These are phyloP conservation scores for Coniophora puteana DNA, from an alignment of 1,284 basidiomycete genomes.

Conservation along the genomic window DNA sequence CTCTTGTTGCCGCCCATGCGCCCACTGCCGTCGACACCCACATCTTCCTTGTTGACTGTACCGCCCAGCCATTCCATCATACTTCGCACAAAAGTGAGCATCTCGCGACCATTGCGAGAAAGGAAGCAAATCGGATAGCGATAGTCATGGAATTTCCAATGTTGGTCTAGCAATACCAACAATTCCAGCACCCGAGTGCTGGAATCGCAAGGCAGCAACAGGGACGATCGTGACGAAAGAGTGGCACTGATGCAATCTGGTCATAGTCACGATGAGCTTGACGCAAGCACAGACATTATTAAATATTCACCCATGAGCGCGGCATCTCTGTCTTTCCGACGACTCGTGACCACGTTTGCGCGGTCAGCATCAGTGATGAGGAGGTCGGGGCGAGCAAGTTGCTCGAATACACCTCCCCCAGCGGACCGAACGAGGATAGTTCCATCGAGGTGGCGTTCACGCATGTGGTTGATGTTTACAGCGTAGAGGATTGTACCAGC, in stretches of 20 bases:
- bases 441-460: slow-evolving; percentile 93
- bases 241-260: slow-evolving; percentile 86
- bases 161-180: slow-evolving; percentile 93
- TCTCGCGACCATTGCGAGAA: slow-evolving; percentile 87
- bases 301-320: slow-evolving; percentile 72
- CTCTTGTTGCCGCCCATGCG: slow-evolving; percentile 55
- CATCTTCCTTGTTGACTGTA: slow-evolving; percentile 86
- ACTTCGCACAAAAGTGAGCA: slow-evolving; percentile 91
- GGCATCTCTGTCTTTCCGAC: slow-evolving; percentile 89
- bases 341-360: slow-evolving; percentile 76
- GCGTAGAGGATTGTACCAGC: slow-evolving; percentile 96
- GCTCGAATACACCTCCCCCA: slow-evolving; percentile 80
- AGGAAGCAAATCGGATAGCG: slow-evolving; percentile 89
- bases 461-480: slow-evolving; percentile 95
- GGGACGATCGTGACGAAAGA: slow-evolving; percentile 69
- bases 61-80: slow-evolving; percentile 99
- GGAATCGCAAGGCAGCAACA: slow-evolving; percentile 91
- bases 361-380: slow-evolving; percentile 93
- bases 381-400: slow-evolving; percentile 84
- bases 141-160: slow-evolving; percentile 89
- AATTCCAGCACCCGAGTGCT: slow-evolving; percentile 93
- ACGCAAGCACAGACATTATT: not conserved
- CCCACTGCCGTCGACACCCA: slow-evolving; percentile 66
- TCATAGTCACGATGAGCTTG: slow-evolving; percentile 11
- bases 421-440: slow-evolving; percentile 79